Conservation (phyloP, 805 yeast genomes). For the Nakazawaea pomicola region DNA sequence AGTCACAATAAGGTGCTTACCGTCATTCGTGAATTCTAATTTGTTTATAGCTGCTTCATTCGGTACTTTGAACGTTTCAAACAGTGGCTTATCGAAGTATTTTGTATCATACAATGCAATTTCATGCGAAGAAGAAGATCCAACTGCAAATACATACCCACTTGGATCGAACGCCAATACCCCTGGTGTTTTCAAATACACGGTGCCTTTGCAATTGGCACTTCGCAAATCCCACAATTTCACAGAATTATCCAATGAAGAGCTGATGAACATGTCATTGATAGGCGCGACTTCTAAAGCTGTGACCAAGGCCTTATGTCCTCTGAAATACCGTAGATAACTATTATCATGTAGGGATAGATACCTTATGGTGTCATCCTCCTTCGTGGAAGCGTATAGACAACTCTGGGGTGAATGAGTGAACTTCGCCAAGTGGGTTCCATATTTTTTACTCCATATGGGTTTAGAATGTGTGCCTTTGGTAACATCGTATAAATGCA, state of each 20-base stretch:
- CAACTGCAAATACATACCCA: constrained; percentile 77
- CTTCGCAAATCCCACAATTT: constrained; percentile 84
- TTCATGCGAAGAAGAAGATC: constrained; percentile 34
- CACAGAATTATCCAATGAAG: constrained; percentile 74
- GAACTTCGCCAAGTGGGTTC: constrained; percentile 82
- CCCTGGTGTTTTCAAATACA: constrained; percentile 50
- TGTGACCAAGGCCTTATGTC: constrained; percentile 76
- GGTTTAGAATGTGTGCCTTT: constrained; percentile 67
- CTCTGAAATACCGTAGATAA: constrained; percentile 79
- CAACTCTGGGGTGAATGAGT: constrained; percentile 70
- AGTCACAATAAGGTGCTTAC: constrained; percentile 56
- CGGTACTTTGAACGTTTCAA: constrained; percentile 34
- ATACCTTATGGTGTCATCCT: constrained; percentile 71
- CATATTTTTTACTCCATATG: constrained; percentile 83
- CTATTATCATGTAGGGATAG: constrained; percentile 73
- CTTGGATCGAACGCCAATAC: constrained; percentile 76
- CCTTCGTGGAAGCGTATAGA: constrained; percentile 73
- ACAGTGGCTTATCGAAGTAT: constrained; percentile 55
- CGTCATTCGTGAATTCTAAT: constrained; percentile 76
- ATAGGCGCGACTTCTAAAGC: constrained; percentile 70
- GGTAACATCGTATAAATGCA: constrained; percentile 74
- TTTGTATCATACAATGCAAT: constrained; percentile 59
- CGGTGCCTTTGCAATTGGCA: constrained; percentile 56
- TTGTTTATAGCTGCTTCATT: constrained; percentile 41
- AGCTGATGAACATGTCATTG: constrained; percentile 56